These are phyloP conservation scores for Penicillium pancosmium DNA, from an alignment of 495 filamentous ascomycete species.

Conservation along the genomic window DNA sequence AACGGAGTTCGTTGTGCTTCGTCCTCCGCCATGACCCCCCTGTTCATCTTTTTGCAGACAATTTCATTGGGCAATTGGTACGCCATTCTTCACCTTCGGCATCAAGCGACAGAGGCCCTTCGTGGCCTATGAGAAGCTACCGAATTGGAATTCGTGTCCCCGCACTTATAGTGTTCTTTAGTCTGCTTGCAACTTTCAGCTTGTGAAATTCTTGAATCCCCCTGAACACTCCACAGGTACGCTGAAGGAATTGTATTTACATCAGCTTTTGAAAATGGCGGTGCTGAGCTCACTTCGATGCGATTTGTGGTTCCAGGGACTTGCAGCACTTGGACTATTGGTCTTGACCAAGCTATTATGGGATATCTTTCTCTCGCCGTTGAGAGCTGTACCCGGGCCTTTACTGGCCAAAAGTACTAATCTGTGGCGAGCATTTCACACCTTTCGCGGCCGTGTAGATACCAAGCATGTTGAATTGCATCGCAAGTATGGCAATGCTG, in stretches of 20 bases:
- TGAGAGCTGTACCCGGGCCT: conserved; percentile 48
- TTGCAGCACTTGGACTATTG: conserved; percentile 13
- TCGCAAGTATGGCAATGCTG: conserved; percentile 53
- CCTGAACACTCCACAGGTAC: neutral
- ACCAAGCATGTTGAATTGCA: conserved; percentile 41
- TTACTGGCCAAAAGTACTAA: conserved; percentile 44
- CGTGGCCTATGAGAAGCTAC: neutral
- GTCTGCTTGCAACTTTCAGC: neutral
- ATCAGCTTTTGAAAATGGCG: conserved; percentile 8
- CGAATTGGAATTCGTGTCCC: neutral
- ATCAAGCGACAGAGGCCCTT: neutral
- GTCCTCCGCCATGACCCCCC: neutral
- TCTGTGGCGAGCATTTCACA: conserved; percentile 37
- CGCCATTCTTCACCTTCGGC: conserved; percentile 1
- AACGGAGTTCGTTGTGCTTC: conserved; percentile 1
- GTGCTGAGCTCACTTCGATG: conserved; percentile 1
- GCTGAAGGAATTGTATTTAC: neutral
- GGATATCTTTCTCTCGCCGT: conserved; percentile 17
- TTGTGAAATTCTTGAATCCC: neutral
- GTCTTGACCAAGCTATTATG: conserved; percentile 16
- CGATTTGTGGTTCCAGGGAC: conserved; percentile 14
- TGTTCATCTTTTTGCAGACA: neutral
- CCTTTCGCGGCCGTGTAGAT: conserved; percentile 20
- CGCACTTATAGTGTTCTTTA: conserved; percentile 4
- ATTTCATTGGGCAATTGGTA: neutral